Base-by-base conservation (phyloP, 805 yeast species). In the Pichia sporocuriosa region DNA sequence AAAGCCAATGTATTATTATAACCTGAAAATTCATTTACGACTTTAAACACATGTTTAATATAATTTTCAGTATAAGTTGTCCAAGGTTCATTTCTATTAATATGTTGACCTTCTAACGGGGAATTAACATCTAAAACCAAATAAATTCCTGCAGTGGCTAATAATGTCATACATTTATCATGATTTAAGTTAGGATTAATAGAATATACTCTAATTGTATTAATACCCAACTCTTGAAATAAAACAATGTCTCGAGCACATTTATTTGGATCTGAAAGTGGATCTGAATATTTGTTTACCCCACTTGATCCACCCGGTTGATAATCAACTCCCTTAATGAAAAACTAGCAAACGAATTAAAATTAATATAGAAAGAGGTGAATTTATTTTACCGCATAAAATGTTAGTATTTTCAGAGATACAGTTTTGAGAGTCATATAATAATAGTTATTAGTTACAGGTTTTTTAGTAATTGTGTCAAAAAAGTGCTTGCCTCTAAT, bases 221-320 rank as follows among this genome's bases (percentile, higher is more conserved):
- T 90, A 30, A 90, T 75, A 4, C 94, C 94, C 43, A 90, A 71
- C 37, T 81, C 75, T 63, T 89, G 96, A 59, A 90, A 84, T 22
- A 88, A 65, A 13, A 71, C 67, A 17, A 86, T 77, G 59, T 90
- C 97, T 51, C 97, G 73, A 4, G 89, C 82, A 66, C 97, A 90
- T 16, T 62, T 55, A 11, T 71, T 63, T 4, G 79, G 71, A 53
- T 86, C 81, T 2, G 95, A 81, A 32, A 90, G 67, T 0, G 96
- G 96, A 57, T 90, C 97, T 9, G 52, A 57, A 6, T 54, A 46
- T 3, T 54, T 61, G n/a, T 66, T 66, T 20, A 79, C 79, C 0
- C 80, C 89, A 0, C 95, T 80, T 0, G 95, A 81, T 0, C 97
- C 97, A 9, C 97, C 97, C 0, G 97, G 97, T 56, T 90, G 97